phyloP scores from a whole-genome alignment of 2,329 filamentous ascomycete genomes.

The Penicillium sp. region DNA sequence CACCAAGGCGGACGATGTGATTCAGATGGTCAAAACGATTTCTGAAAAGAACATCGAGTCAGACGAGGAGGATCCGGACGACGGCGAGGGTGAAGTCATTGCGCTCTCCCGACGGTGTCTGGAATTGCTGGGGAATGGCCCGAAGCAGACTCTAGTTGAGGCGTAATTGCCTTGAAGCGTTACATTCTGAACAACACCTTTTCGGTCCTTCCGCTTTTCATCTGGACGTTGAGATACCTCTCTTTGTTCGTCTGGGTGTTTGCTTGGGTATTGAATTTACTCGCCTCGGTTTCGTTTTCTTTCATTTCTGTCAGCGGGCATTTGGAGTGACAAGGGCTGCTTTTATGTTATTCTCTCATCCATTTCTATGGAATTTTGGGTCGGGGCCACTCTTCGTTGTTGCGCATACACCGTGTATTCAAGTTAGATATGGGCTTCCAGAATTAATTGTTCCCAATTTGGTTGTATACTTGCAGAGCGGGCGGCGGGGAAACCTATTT shows the following conservation, averaged over 20 bases:
- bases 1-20: slow-evolving; percentile 81
- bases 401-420: slow-evolving; percentile 28
- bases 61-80: slow-evolving; percentile 78
- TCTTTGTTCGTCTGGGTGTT: slow-evolving; percentile 24
- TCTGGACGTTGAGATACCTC: slow-evolving; percentile 5
- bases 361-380: slow-evolving; percentile 17
- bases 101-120: slow-evolving; percentile 84
- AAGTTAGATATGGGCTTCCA: slow-evolving; percentile 25
- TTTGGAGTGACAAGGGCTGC: slow-evolving; percentile 28
- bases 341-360: slow-evolving; percentile 15
- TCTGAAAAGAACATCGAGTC: slow-evolving; percentile 83
- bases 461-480: not conserved
- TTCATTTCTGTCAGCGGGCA: slow-evolving; percentile 30
- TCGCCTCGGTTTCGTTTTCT: slow-evolving; percentile 3
- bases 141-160: slow-evolving; percentile 73
- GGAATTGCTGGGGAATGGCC: slow-evolving; percentile 72
- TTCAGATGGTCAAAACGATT: slow-evolving; percentile 86
- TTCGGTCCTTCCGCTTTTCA: slow-evolving; percentile 13
- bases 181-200: slow-evolving; percentile 5
- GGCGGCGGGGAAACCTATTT: slow-evolving; percentile 11
- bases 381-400: slow-evolving; percentile 17
- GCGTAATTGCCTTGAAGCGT: slow-evolving; percentile 45
- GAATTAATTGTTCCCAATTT: slow-evolving; percentile 16
- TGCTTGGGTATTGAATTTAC: slow-evolving; percentile 30
- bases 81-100: slow-evolving; percentile 89